Evolutionary conservation across 2,329 filamentous ascomycete species (phyloP), one percentile per base, ranked within the genome.

Genomic region (Coniochaeta hoffmannii): DNA sequence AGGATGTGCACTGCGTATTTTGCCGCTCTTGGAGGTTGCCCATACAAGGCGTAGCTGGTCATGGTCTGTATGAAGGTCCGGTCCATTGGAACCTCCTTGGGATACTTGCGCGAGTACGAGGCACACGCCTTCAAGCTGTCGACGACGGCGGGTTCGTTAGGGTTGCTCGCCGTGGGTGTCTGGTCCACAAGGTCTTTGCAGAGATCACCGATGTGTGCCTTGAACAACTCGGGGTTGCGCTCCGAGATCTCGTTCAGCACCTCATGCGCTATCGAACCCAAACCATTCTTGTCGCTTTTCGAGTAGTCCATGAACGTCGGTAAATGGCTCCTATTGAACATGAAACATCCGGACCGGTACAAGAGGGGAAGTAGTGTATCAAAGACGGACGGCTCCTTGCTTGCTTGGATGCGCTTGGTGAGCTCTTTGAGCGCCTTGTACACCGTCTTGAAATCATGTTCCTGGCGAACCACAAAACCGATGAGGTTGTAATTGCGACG

Each of bases 1-100:
- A 99, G 78, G 60, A 99, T 91, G 28, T 90, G 92, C 51, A 97
- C 85, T 0, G 94, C 94, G 72, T 97, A 91, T 71, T 99, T 99
- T 22, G 93, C 90, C 9, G 90, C 89, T 66, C 87, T 86, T 11
- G 89, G 82, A 2, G 92, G 93, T 24, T 81, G 81, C 22, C 93
- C 93, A 65, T 89, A 88, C 19, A 93, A 78, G 1, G 92, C 89
- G 69, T 94, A 97, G 63, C 83, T 87, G 58, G 87, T 84, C 68
- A 99, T 80, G 1, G 90, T 87, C 64, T 94, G 85, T 31, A 85
- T 78, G 63, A 97, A 93, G 61, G 88, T 89, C 55, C 87, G 84
- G 59, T 96, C 89, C 57, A 84, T 82, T 1, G 89, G 89, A 54
- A 99, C 82, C 58, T 97, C 92, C 11, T 85, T 79, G 0, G 93